These are phyloP conservation scores for Evansstolkia leycettana DNA, from an alignment of 495 filamentous ascomycete species.

Conservation along the genomic window DNA sequence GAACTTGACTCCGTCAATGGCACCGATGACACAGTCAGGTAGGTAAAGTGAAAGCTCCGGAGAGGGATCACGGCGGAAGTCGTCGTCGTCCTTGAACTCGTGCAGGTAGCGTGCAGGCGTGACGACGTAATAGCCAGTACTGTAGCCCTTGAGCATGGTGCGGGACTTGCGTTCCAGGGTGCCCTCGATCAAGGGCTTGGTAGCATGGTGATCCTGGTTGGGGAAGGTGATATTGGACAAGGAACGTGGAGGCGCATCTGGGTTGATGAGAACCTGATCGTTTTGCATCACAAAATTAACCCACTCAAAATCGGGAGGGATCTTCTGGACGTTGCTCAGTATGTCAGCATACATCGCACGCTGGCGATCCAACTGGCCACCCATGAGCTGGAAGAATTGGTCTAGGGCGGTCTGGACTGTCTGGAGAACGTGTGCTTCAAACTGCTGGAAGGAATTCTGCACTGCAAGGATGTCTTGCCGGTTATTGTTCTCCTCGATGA, in stretches of 20 bases:
- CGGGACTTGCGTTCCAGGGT: slow-evolving; percentile 75
- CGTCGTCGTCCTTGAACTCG: slow-evolving; percentile 91
- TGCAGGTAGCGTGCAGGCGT: slow-evolving; percentile 79
- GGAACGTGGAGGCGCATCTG: slow-evolving; percentile 55
- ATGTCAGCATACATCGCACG: slow-evolving; percentile 75
- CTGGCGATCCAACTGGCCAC: slow-evolving; percentile 67
- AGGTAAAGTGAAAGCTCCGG: slow-evolving; percentile 86
- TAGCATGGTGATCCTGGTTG: slow-evolving; percentile 73
- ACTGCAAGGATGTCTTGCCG: slow-evolving; percentile 78
- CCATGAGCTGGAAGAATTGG: slow-evolving; percentile 65
- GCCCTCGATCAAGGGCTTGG: slow-evolving; percentile 75
- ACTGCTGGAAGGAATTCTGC: slow-evolving; percentile 77
- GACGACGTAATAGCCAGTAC: slow-evolving; percentile 76
- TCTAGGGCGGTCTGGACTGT: slow-evolving; percentile 72
- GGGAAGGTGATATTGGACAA: slow-evolving; percentile 67
- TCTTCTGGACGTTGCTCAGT: slow-evolving; percentile 57
- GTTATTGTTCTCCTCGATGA: slow-evolving; percentile 90
- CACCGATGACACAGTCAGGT: slow-evolving; percentile 76
- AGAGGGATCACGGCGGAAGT: slow-evolving; percentile 63
- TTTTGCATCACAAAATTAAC: slow-evolving; percentile 63
- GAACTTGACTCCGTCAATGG: slow-evolving; percentile 71
- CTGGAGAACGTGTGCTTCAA: slow-evolving; percentile 75
- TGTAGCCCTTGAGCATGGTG: slow-evolving; percentile 66
- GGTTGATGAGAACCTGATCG: slow-evolving; percentile 63
- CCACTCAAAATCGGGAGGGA: slow-evolving; percentile 91